These are phyloP conservation scores for Aureobasidium melanogenum DNA, from an alignment of 2,329 filamentous ascomycete species.

Conservation along the genomic window DNA sequence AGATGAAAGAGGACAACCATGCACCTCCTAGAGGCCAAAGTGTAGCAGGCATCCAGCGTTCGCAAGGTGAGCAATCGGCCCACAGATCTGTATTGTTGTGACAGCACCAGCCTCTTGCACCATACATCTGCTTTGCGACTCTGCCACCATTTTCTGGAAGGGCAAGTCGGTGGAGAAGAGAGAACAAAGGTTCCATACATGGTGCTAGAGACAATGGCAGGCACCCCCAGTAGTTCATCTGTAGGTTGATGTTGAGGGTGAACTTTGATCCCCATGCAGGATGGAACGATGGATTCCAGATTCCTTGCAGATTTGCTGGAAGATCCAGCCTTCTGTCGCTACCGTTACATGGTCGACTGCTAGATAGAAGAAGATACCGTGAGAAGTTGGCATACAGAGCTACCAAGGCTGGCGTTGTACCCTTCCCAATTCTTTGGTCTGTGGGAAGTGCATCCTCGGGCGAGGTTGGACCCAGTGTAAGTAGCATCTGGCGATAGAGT, in stretches of 20 bases:
- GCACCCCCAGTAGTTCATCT: constrained; percentile 46
- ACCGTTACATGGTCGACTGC: constrained; percentile 32
- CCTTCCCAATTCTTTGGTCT: background rate
- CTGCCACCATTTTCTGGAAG: constrained; percentile 21
- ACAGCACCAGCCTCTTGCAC: constrained; percentile 20
- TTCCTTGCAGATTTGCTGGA: constrained; percentile 37
- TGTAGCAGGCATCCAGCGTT: constrained; percentile 20
- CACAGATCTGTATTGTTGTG: constrained; percentile 25
- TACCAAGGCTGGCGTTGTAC: constrained; percentile 9
- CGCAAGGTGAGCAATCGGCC: constrained; percentile 21
- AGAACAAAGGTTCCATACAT: constrained; percentile 34
- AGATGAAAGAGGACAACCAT: constrained; percentile 19
- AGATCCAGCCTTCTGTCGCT: constrained; percentile 23
- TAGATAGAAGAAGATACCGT: constrained; percentile 16
- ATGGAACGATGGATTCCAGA: constrained; percentile 36
- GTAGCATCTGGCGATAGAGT: constrained; percentile 21
- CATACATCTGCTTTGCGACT: constrained; percentile 13
- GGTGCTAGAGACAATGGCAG: constrained; percentile 24
- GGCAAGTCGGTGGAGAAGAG: constrained; percentile 30
- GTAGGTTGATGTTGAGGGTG: constrained; percentile 44
- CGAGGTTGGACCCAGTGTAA: constrained; percentile 28
- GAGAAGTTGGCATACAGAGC: constrained; percentile 32
- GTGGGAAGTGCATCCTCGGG: constrained; percentile 20
- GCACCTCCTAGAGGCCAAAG: constrained; percentile 24
- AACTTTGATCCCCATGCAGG: constrained; percentile 42